Conservation (phyloP, 2,329 filamentous ascomycete genomes). For the Talaromyces sp. region DNA sequence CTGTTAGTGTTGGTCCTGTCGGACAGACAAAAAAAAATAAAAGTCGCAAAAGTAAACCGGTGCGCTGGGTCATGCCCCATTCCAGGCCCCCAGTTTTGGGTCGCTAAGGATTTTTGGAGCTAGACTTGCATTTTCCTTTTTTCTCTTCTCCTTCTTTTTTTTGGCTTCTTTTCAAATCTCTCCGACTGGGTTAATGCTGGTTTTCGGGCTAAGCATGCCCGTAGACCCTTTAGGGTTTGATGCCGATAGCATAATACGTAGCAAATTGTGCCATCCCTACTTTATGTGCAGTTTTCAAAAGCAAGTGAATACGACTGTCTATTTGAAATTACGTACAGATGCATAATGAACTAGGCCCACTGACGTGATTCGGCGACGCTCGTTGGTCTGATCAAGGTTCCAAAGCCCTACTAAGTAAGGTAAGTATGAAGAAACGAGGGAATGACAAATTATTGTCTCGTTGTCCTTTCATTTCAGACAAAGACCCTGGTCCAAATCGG, state of each 20-base stretch:
- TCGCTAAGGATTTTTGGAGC: not conserved
- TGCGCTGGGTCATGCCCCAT: not conserved
- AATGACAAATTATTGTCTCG: not conserved
- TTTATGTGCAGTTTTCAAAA: no score
- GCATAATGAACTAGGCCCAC: not conserved
- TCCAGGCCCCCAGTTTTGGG: not conserved
- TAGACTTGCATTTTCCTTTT: not conserved
- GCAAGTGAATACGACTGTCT: not conserved
- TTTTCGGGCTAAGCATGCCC: not conserved
- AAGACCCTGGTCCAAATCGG: not conserved
- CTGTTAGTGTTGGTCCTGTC: not conserved
- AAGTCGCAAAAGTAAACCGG: not conserved
- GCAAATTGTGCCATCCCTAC: no score
- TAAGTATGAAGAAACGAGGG: not conserved
- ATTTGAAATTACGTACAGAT: not conserved
- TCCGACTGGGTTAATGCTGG: not conserved
- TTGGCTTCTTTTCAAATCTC: not conserved
- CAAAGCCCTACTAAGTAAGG: not conserved
- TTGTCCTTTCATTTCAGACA: not conserved
- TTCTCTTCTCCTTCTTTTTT: not conserved
- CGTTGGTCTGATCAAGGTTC: not conserved
- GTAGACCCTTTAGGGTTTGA: not conserved
- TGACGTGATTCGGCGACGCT: not conserved
- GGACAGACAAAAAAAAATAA: no score
- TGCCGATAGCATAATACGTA: no score